phyloP scores from a whole-genome alignment of 306 rosid genomes.

The Luffa aegyptiaca region DNA sequence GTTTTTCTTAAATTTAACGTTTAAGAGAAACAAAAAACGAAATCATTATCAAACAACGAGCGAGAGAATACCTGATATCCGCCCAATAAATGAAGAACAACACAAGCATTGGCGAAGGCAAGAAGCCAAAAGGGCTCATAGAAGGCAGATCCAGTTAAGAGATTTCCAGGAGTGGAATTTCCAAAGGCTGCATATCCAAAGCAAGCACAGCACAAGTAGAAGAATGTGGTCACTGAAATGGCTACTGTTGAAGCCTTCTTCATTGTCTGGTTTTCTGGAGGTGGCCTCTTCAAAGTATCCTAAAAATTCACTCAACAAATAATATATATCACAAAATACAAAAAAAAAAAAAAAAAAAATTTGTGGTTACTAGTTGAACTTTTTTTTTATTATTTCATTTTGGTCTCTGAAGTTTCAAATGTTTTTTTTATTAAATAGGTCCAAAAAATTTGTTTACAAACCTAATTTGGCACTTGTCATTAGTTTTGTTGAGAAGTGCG shows the following conservation, averaged over 20 bases:
- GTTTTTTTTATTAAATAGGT: no score
- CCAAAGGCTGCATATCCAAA: conserved; percentile 94
- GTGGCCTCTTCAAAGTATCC: conserved; percentile 82
- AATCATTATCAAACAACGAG: no score
- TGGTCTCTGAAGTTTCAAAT: no score
- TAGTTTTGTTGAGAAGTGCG: no score
- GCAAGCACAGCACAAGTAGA: conserved; percentile 80
- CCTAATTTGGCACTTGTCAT: no score
- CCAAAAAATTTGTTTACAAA: no score
- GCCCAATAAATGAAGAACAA: conserved; percentile 73
- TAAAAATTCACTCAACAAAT: conserved; percentile 10
- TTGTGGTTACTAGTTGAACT: no score
- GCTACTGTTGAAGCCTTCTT: conserved; percentile 58
- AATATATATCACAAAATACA: no score
- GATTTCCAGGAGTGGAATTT: conserved; percentile 67
- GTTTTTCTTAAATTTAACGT: no score
- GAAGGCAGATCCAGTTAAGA: conserved; percentile 73
- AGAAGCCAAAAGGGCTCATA: conserved; percentile 81
- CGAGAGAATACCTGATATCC: conserved; percentile 67
- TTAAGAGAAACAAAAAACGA: no score
- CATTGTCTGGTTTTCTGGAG: conserved; percentile 73
- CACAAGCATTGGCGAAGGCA: conserved; percentile 78
- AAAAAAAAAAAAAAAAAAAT: no score
- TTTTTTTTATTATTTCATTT: no score
- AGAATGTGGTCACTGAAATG: conserved; percentile 50